Evolutionary conservation across 441 rosid genomes (phyloP), one percentile per base, ranked within the genome.

Genomic region (Pelargonium citronellum): DNA sequence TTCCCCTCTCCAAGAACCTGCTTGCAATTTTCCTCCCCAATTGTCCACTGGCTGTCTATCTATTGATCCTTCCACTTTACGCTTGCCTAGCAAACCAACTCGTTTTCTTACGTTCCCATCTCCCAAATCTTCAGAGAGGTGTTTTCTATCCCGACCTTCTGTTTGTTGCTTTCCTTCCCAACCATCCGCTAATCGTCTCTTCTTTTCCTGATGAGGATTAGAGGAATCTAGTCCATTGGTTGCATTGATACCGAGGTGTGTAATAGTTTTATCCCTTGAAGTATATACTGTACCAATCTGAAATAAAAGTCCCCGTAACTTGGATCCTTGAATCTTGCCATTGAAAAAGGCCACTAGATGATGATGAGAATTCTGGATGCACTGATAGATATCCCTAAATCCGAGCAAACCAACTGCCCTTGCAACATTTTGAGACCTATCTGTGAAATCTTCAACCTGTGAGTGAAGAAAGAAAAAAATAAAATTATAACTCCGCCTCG

Each of bases 391-490:
- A 63, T 47, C 78, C 77, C 72, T 70, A 22, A 73, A 74, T 69
- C 83, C 86, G 67, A 39, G 11, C 0, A 1, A 30, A 66, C 79
- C 81, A 46, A 81, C 90, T 37, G 78, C 77, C 81, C 85, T 84
- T 4, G 88, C 73, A 30, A 82, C 75, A 77, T 86, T 84, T 55
- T 78, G 69, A 69, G 81, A 77, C 67, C 70, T 46, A 64, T 79
- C 77, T 8, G 73, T 62, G 73, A 82, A 79, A 80, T 86, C 88
- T 67, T 84, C 88, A 9, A 86, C 73, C 90, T 86, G 74, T 60
- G 49, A 17, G 46, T 51, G 41, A 46, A 0, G 1, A 16, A 30
- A 4, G 65, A 66, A 63, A 13, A 47, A 10, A 51, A 64, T 24
- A 20, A 7, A 8, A 43, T 7, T 10, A 43, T 10, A 43, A 8